Evolutionary conservation across 805 yeast species (phyloP).

Genomic region (Candida yuanshanica): DNA sequence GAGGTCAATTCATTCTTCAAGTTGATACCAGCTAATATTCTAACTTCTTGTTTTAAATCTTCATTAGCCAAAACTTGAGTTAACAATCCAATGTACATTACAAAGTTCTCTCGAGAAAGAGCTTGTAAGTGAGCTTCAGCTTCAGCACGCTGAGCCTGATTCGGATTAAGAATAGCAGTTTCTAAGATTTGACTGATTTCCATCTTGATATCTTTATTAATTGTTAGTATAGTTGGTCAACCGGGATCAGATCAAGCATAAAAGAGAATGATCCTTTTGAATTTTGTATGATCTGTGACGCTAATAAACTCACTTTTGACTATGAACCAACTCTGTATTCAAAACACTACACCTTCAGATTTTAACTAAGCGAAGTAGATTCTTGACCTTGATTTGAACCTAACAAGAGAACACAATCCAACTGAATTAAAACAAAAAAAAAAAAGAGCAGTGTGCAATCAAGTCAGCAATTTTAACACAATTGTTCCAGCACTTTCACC

Average conservation of each 20-base stretch:
- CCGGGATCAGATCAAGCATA: not conserved
- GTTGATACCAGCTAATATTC: conserved; percentile 87
- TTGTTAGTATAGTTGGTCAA: conserved; percentile 2
- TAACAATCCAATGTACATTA: conserved; percentile 63
- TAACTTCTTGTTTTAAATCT: conserved; percentile 63
- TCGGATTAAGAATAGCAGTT: conserved; percentile 67
- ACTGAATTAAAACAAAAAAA: no score
- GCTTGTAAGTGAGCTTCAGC: conserved; percentile 75
- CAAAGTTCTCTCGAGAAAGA: conserved; percentile 71
- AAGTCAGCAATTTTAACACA: no score
- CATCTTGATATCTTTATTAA: conserved; percentile 9
- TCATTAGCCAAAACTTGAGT: conserved; percentile 68
- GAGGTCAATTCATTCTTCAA: conserved; percentile 85
- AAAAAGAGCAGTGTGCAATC: no score
- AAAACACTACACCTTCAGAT: no score
- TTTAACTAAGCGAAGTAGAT: no score
- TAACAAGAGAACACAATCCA: no score
- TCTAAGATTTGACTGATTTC: conserved; percentile 71
- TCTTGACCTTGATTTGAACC: no score
- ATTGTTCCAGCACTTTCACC: no score
- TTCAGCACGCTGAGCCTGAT: conserved; percentile 59
- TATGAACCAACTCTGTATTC: no score
- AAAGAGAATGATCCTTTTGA: no score
- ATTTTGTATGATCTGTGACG: not conserved
- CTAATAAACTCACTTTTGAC: no score